A percentile compares a stretch with the other conserved stretches of the same genome.
Conservation (phyloP, 2,329 filamentous ascomycete species). For the Bipolaris gigantea region DNA sequence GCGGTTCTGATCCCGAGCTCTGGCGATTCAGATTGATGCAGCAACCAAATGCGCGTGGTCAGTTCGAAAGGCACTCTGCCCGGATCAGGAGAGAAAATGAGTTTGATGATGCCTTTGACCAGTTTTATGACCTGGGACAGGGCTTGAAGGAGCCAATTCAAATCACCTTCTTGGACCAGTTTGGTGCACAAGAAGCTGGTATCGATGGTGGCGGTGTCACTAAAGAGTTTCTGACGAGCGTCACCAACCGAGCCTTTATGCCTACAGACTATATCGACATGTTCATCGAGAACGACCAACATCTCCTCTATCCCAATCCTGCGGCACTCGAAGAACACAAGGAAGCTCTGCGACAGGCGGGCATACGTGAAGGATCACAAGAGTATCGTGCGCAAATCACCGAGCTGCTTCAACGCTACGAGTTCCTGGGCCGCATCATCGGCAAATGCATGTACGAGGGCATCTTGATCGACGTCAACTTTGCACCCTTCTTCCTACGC, state of each 20-base stretch:
- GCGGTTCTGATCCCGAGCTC: constrained; percentile 69
- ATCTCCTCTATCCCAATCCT: constrained; percentile 87
- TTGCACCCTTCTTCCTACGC: constrained; percentile 92
- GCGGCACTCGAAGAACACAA: constrained; percentile 70
- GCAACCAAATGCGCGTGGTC: constrained; percentile 34
- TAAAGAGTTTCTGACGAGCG: constrained; percentile 91
- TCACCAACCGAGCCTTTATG: constrained; percentile 82
- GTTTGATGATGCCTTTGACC: constrained; percentile 81
- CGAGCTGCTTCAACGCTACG: constrained; percentile 72
- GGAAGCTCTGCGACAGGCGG: constrained; percentile 57
- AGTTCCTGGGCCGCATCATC: constrained; percentile 89
- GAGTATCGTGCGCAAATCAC: constrained; percentile 61
- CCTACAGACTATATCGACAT: constrained; percentile 58
- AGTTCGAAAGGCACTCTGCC: constrained; percentile 64
- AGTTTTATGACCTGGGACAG: constrained; percentile 80
- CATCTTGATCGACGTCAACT: constrained; percentile 88
- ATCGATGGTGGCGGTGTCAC: constrained; percentile 97
- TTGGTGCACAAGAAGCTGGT: constrained; percentile 82
- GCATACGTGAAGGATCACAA: constrained; percentile 56
- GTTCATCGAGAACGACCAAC: constrained; percentile 83
- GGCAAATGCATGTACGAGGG: constrained; percentile 98
- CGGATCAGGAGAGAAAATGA: constrained; percentile 76
- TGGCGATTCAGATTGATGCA: constrained; percentile 65
- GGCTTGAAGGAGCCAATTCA: constrained; percentile 92
- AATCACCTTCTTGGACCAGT: constrained; percentile 93